Conservation (phyloP, 192 early-diverging fungal species). For the Rhizophagus sp. region DNA sequence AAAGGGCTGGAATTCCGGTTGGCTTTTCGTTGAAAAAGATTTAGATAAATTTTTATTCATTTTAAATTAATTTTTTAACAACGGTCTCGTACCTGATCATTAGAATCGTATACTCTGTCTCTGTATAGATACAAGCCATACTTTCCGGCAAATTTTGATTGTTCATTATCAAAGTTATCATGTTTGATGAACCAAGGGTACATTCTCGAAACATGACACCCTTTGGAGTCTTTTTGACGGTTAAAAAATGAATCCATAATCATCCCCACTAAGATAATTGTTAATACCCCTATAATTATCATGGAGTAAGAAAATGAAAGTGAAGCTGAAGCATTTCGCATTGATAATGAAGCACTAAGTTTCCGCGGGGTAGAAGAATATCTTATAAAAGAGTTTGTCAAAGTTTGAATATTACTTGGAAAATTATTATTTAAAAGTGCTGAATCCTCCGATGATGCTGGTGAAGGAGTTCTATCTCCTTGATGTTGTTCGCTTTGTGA, state of each 20-base stretch:
- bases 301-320: slow-evolving; percentile 16
- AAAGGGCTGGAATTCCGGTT: slow-evolving; percentile 81
- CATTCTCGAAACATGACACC: slow-evolving; percentile 57
- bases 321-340: slow-evolving; percentile 25
- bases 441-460: neutral
- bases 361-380: neutral
- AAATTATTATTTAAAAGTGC: neutral
- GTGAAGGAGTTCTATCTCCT: neutral
- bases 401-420: neutral
- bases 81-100: slow-evolving; percentile 37
- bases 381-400: neutral
- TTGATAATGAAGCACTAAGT: neutral
- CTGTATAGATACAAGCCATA: slow-evolving; percentile 79
- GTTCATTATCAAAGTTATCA: slow-evolving; percentile 50
- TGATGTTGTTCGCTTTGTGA: slow-evolving; percentile 2
- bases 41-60: neutral
- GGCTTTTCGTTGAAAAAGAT: slow-evolving; percentile 40
- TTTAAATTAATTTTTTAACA: neutral
- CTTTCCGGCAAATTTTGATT: slow-evolving; percentile 66
- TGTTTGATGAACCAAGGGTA: slow-evolving; percentile 52
- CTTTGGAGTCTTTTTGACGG: slow-evolving; percentile 59
- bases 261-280: slow-evolving; percentile 29
- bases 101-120: slow-evolving; percentile 59
- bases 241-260: slow-evolving; percentile 67
- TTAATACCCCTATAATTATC: slow-evolving; percentile 33